Percentiles rank a stretch among this genome's conserved stretches.
These are phyloP conservation scores for Hydrangea macrophylla DNA, from an alignment of 148 eudicot genomes.

Conservation along the genomic window DNA sequence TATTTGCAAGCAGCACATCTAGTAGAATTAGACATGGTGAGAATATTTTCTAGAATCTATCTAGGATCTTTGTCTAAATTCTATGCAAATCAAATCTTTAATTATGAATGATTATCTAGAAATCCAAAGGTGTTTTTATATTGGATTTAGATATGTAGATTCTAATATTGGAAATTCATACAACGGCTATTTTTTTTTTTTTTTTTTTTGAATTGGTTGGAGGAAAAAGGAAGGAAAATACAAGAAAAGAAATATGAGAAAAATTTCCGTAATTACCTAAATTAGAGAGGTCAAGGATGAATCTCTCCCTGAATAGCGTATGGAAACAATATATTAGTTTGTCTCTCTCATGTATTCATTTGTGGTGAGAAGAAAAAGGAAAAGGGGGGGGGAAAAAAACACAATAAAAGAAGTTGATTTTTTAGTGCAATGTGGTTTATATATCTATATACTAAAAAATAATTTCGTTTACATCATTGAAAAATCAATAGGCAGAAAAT, in stretches of 20 bases:
- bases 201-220: neutral
- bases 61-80: slow-evolving; percentile 8
- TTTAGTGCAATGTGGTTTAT: too few species aligned
- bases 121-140: slow-evolving; percentile 11
- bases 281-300: too few species aligned
- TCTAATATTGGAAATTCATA: slow-evolving; percentile 14
- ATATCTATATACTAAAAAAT: too few species aligned
- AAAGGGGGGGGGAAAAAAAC: too few species aligned
- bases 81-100: neutral
- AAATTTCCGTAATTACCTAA: too few species aligned
- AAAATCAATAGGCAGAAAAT: too few species aligned
- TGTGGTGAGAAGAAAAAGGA: too few species aligned
- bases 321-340: too few species aligned
- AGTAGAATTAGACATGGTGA: slow-evolving; percentile 27
- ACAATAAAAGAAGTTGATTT: too few species aligned
- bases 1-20: slow-evolving; percentile 57
- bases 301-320: too few species aligned
- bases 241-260: neutral
- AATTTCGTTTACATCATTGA: too few species aligned
- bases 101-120: neutral
- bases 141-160: neutral
- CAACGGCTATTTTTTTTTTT: slow-evolving; percentile 15
- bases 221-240: neutral
- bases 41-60: slow-evolving; percentile 17
- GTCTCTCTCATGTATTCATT: too few species aligned